Evolutionary conservation across 179 eudicot genomes (phyloP).

Genomic region (Monotropa hypopitys): DNA sequence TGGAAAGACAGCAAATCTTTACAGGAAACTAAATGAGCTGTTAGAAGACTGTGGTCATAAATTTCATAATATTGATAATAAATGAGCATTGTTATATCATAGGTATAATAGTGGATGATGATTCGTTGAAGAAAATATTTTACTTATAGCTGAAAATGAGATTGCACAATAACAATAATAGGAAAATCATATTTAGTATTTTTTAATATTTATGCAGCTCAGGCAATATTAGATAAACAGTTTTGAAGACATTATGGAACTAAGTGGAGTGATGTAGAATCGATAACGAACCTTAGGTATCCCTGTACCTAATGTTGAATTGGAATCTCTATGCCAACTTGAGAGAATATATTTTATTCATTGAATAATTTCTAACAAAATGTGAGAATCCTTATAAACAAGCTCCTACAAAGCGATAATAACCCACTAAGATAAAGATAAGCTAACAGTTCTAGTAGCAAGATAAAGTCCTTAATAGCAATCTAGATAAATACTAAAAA

Average conservation of each 20-base stretch:
- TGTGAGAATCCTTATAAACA: background rate
- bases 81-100: background rate
- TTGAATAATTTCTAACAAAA: too few species aligned
- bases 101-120: background rate
- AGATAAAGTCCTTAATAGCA: too few species aligned
- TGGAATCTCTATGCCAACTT: background rate
- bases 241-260: background rate
- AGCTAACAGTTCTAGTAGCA: background rate
- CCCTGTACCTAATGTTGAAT: background rate
- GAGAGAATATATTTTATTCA: background rate
- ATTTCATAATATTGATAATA: background rate
- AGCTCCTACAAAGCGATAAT: background rate
- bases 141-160: background rate
- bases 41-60: background rate
- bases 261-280: background rate
- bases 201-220: background rate
- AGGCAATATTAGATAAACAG: background rate
- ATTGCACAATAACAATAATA: background rate
- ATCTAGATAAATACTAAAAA: background rate
- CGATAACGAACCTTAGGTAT: background rate
- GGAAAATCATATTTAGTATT: background rate
- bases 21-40: background rate
- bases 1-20: background rate
- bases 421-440: background rate
- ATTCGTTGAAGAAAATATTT: background rate